Evolutionary conservation across 176 grass and related monocot genomes (phyloP).

Genomic region (Triticum monococcum): DNA sequence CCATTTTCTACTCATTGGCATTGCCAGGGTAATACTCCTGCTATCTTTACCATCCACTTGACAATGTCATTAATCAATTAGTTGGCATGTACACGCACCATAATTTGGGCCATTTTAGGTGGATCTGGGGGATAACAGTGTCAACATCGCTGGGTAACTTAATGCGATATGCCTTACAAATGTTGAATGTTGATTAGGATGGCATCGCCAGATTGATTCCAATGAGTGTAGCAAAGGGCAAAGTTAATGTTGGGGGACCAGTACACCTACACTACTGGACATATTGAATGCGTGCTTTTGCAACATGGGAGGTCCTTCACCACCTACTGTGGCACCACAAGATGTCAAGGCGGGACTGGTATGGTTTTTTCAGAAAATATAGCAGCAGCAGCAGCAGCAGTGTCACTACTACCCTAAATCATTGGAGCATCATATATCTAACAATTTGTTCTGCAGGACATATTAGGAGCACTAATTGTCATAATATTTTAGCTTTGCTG

Average conservation of each 20-base stretch:
- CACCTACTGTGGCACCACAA: constrained; percentile 44
- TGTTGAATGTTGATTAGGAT: constrained; percentile 46
- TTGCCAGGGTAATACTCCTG: not conserved
- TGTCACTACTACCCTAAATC: constrained; percentile 36
- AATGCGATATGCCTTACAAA: constrained; percentile 44
- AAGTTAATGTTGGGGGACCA: constrained; percentile 56
- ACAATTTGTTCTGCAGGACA: constrained; percentile 40
- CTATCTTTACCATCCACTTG: constrained; percentile 16
- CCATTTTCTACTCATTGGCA: not conserved
- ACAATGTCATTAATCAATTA: constrained; percentile 30
- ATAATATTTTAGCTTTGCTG: constrained; percentile 32
- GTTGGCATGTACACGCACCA: constrained; percentile 41
- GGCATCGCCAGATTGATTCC: constrained; percentile 27
- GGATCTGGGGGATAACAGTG: constrained; percentile 49
- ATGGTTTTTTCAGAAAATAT: constrained; percentile 39
- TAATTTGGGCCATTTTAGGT: constrained; percentile 57
- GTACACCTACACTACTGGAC: constrained; percentile 58
- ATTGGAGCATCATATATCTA: constrained; percentile 31
- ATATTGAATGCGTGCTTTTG: constrained; percentile 79
- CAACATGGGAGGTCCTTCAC: constrained; percentile 61
- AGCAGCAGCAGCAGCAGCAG: constrained; percentile 29
- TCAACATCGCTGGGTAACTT: constrained; percentile 29
- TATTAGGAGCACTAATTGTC: constrained; percentile 35
- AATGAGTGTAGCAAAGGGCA: constrained; percentile 42
- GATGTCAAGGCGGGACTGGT: constrained; percentile 26